Base-by-base conservation (phyloP, 148 eudicot species). In the Polygonum aviculare region DNA sequence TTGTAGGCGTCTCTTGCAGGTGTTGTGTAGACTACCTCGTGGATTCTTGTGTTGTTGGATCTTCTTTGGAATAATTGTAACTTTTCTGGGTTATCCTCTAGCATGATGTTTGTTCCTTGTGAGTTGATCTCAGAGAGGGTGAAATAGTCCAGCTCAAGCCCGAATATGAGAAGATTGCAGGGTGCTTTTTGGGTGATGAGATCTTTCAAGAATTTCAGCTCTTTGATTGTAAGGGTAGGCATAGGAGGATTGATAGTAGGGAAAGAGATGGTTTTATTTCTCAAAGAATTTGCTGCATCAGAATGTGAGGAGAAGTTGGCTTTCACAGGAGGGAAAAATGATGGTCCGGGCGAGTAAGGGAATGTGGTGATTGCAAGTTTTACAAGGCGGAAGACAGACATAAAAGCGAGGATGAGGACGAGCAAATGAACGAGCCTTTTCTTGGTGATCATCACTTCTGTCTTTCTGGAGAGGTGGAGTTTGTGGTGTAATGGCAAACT, bases 81-180 rank as follows among this genome's bases (percentile, higher is more conserved):
- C 47, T 82, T 84, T 52, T 78, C 83, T 15, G 84, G 85, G 36
- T 73, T 76, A 45, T 90, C 91, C 71, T 85, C 94, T 1, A 95
- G 87, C 44, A 92, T 75, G 49, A 92, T 70, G 3, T 94, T 95
- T 67, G 69, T 76, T 76, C 99, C 99, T 40, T 82, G 85, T 49
- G 80, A 70, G 75, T 95, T 95, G 44, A 83, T 69, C 67, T 85
- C 77, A 69, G 88, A 80, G 47, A 94, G 80, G 57, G 74, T 84
- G 12, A 83, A 82, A 74, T 92, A 89, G 40, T 86, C 84, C 22
- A 78, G 73, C 39, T 89, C 88, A 65, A 85, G 85, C 73, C 99
- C 99, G 63, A 95, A 95, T 67, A 95, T 77, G 7, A 95, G 97
- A 73, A 95, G 80, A 77, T 89, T 90, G 85, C 97, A 95, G 12